Evolutionary conservation across 2,329 filamentous ascomycete genomes (phyloP).

Genomic region (Phialocephala sp.): DNA sequence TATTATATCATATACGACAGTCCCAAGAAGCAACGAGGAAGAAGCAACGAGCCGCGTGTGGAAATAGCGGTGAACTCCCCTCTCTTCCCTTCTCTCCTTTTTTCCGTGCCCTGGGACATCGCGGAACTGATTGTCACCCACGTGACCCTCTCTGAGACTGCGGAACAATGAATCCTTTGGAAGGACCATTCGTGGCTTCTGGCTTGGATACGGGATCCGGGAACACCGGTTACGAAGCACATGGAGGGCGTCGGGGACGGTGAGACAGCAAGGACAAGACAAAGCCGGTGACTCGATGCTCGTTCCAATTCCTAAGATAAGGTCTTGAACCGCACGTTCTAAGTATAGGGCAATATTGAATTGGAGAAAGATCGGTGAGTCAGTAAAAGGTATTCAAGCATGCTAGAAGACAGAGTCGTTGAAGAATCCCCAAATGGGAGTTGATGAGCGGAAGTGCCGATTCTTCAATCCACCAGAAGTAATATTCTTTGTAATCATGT

Average conservation of each 20-base stretch:
- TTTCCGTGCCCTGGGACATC: not conserved
- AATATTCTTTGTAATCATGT: too few relatives aligned
- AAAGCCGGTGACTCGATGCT: not conserved
- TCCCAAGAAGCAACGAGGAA: slow-evolving; percentile 21
- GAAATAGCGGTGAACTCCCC: slow-evolving; percentile 32
- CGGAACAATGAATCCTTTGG: not conserved
- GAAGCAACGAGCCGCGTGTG: slow-evolving; percentile 27
- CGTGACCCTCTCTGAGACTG: not conserved
- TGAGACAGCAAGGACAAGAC: not conserved
- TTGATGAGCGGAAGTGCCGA: too few relatives aligned
- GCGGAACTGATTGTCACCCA: not conserved
- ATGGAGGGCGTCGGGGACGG: not conserved
- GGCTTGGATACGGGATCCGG: not conserved
- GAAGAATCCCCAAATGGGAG: too few relatives aligned
- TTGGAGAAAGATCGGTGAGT: too few relatives aligned
- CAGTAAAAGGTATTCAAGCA: too few relatives aligned
- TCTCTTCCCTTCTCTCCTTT: slow-evolving; percentile 15
- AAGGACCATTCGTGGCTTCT: not conserved
- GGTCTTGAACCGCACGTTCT: too few relatives aligned
- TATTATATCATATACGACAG: slow-evolving; percentile 24
- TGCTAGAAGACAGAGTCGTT: too few relatives aligned
- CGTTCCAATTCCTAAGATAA: too few relatives aligned
- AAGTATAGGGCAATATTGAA: too few relatives aligned
- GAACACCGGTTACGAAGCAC: not conserved
- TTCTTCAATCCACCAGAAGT: too few relatives aligned